These are phyloP conservation scores for Plantago lanceolata DNA, from an alignment of 305 asterid genomes.

Conservation along the genomic window DNA sequence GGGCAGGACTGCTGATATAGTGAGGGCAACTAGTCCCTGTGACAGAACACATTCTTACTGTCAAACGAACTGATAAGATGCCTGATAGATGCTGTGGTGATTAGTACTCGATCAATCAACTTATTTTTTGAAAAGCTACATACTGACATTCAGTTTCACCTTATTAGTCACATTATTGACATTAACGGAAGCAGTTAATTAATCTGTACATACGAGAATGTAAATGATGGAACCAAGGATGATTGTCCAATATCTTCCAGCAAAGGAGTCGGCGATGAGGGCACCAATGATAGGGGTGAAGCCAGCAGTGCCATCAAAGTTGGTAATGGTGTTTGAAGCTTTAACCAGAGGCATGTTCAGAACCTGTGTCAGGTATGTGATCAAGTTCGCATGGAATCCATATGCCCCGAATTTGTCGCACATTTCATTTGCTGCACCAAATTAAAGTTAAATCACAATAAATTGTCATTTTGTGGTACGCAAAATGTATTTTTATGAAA, in stretches of 20 bases:
- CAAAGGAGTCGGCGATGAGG: conserved; percentile 66
- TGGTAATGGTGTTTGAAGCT: conserved; percentile 67
- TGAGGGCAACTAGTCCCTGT: conserved; percentile 62
- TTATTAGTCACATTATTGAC: too few relatives aligned
- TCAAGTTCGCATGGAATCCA: conserved; percentile 72
- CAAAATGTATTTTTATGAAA: too few relatives aligned
- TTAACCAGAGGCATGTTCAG: conserved; percentile 65
- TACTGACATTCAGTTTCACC: too few relatives aligned
- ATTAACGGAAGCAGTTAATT: neutral
- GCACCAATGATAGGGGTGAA: conserved; percentile 82
- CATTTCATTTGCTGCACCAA: conserved; percentile 59
- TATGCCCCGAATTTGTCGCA: conserved; percentile 67
- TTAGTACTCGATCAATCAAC: too few relatives aligned
- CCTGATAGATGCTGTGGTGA: too few relatives aligned
- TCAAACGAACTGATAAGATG: too few relatives aligned
- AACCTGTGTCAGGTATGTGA: conserved; percentile 61
- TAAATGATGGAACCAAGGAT: conserved; percentile 50
- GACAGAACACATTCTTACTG: too few relatives aligned
- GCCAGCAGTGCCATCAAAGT: conserved; percentile 59
- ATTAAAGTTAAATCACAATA: too few relatives aligned
- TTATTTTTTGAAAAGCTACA: too few relatives aligned
- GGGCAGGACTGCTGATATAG: conserved; percentile 55
- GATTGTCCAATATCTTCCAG: conserved; percentile 70
- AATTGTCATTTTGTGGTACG: too few relatives aligned
- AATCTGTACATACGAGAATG: conserved; percentile 34